Conservation (phyloP, 164 flowering plant species). For the Chimonanthus praecox region DNA sequence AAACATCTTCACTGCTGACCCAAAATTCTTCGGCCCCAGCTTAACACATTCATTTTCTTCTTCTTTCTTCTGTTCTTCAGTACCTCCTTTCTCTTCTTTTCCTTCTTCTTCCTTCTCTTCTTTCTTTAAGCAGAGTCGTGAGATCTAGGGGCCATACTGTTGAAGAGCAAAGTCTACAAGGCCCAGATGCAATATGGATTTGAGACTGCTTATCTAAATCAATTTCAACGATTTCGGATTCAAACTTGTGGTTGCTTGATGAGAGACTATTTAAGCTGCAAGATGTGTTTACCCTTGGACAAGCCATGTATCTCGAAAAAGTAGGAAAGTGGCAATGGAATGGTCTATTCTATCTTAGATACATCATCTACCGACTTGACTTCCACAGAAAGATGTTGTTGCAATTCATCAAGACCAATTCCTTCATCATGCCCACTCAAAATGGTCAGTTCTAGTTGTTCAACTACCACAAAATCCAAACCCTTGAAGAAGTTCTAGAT, state of each 20-base stretch:
- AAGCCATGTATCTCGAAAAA: slow-evolving; percentile 82
- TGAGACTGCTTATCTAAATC: slow-evolving; percentile 70
- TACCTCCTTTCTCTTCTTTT: too few relatives aligned
- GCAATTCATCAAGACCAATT: slow-evolving; percentile 40
- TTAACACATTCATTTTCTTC: too few relatives aligned
- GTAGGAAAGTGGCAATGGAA: slow-evolving; percentile 78
- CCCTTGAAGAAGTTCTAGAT: slow-evolving; percentile 24
- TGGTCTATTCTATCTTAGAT: slow-evolving; percentile 54
- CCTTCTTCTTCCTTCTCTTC: too few relatives aligned
- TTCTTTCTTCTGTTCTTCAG: too few relatives aligned
- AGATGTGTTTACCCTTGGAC: slow-evolving; percentile 67
- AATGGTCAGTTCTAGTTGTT: slow-evolving; percentile 78
- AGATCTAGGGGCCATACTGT: too few relatives aligned
- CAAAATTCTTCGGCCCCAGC: too few relatives aligned
- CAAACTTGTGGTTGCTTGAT: slow-evolving; percentile 51
- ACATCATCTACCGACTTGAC: slow-evolving; percentile 71
- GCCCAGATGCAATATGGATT: slow-evolving; percentile 66
- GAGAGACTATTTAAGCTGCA: slow-evolving; percentile 60
- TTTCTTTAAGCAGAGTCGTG: too few relatives aligned
- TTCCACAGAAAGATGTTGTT: slow-evolving; percentile 69
- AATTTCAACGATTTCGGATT: slow-evolving; percentile 76
- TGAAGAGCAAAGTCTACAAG: too few relatives aligned
- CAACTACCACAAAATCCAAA: slow-evolving; percentile 81
- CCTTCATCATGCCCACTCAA: slow-evolving; percentile 90
- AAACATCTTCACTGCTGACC: too few relatives aligned